phyloP scores from a whole-genome alignment of 176 grass and related monocot species.

The Phragmites australis region DNA sequence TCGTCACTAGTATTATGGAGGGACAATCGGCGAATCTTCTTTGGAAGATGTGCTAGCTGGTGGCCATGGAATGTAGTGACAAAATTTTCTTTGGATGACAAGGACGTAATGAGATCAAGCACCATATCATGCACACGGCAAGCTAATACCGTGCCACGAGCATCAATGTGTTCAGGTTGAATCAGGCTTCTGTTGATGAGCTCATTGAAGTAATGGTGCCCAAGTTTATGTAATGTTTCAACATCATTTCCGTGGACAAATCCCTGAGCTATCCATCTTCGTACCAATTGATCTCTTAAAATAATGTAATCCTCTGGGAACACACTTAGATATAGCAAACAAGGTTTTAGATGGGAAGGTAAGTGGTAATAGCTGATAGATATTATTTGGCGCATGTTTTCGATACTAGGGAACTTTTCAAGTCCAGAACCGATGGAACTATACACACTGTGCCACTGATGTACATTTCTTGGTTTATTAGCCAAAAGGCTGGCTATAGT shows the following conservation, averaged over 20 bases:
- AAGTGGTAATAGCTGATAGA: slow-evolving; percentile 38
- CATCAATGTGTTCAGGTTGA: not conserved
- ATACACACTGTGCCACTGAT: not conserved
- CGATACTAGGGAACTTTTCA: slow-evolving; percentile 3
- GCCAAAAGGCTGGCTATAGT: slow-evolving; percentile 17
- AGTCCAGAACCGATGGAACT: slow-evolving; percentile 23
- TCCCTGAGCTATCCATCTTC: slow-evolving; percentile 32
- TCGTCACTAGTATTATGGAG: not conserved
- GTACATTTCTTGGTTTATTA: slow-evolving; percentile 12
- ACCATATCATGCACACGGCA: slow-evolving; percentile 38
- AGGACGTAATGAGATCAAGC: slow-evolving; percentile 36
- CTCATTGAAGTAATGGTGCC: not conserved
- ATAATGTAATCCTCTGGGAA: slow-evolving; percentile 43
- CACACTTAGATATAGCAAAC: slow-evolving; percentile 30
- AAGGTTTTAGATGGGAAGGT: slow-evolving; percentile 14
- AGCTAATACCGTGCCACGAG: not conserved
- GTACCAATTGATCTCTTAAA: not conserved
- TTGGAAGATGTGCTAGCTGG: not conserved
- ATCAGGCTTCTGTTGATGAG: slow-evolving; percentile 36
- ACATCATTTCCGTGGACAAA: not conserved
- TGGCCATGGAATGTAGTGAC: not conserved
- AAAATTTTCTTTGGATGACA: slow-evolving; percentile 30
- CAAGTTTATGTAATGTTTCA: not conserved
- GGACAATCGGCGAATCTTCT: slow-evolving; percentile 15
- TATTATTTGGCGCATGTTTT: slow-evolving; percentile 32